Conservation (phyloP, 441 rosid species). For the Erodium texanum region DNA sequence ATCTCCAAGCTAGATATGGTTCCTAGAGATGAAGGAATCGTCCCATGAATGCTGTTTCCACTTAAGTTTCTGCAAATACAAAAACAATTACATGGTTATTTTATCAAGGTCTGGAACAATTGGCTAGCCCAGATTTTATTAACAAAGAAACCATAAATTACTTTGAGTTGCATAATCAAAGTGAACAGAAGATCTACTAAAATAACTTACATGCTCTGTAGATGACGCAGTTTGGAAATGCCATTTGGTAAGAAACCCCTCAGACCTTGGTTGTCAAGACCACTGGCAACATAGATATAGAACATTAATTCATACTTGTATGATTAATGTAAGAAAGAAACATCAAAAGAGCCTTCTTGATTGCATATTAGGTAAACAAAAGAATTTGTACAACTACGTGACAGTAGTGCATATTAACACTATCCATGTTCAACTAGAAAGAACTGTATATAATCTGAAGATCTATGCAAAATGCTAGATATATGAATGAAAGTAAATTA, state of each 20-base stretch:
- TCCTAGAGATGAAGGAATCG: slow-evolving; percentile 77
- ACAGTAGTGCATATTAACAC: background rate
- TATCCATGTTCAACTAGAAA: background rate
- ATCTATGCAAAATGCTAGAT: background rate
- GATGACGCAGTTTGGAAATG: slow-evolving; percentile 60
- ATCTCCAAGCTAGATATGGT: slow-evolving; percentile 48
- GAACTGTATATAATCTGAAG: background rate
- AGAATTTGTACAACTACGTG: no score
- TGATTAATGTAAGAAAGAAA: slow-evolving; percentile 8
- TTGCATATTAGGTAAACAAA: no score
- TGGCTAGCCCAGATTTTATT: background rate
- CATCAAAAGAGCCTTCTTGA: background rate
- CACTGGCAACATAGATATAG: slow-evolving; percentile 40
- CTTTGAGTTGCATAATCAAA: slow-evolving; percentile 1
- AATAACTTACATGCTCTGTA: slow-evolving; percentile 74
- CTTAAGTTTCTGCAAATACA: slow-evolving; percentile 69
- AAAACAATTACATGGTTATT: background rate
- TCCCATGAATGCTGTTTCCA: slow-evolving; percentile 64
- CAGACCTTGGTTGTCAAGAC: slow-evolving; percentile 79
- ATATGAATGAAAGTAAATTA: background rate
- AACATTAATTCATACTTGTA: slow-evolving; percentile 11
- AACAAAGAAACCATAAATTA: background rate
- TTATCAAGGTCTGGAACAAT: background rate
- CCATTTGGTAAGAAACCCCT: slow-evolving; percentile 70
- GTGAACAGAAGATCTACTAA: background rate